Percentiles rank a stretch among this genome's conserved stretches.
These are phyloP conservation scores for Baorangia bicolor DNA, from an alignment of 768 basidiomycete genomes.

Conservation along the genomic window DNA sequence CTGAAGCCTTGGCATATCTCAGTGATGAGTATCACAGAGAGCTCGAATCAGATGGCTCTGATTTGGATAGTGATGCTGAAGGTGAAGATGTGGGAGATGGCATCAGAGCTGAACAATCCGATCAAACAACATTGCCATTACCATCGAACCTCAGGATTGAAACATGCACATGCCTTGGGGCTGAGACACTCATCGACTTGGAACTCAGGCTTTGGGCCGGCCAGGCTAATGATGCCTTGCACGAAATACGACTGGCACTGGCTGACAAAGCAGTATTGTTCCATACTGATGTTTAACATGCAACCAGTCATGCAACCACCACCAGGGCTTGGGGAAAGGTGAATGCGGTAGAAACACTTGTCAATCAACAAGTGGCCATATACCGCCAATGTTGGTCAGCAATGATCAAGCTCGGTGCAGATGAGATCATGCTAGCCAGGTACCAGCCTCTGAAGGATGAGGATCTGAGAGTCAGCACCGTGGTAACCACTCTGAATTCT, in stretches of 20 bases:
- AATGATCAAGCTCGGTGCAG: not conserved
- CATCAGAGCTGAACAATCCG: too few relatives aligned
- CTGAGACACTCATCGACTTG: not conserved
- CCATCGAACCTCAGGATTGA: too few relatives aligned
- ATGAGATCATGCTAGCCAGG: not conserved
- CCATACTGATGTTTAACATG: accelerated
- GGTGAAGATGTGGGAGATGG: too few relatives aligned
- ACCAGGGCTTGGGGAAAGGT: not conserved
- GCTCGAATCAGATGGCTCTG: too few relatives aligned
- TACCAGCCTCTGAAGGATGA: not conserved
- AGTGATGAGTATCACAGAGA: too few relatives aligned
- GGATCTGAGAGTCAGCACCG: not conserved
- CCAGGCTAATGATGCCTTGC: not conserved
- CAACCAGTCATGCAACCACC: not conserved
- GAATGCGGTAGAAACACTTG: not conserved
- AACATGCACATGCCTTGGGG: too few relatives aligned
- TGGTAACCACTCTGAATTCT: not conserved
- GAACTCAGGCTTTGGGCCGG: not conserved
- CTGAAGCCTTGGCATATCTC: too few relatives aligned
- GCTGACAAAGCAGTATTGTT: not conserved
- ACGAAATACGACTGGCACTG: not conserved
- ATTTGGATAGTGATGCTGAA: too few relatives aligned
- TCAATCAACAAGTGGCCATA: not conserved
- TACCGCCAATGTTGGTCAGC: not conserved
- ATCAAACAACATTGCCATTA: too few relatives aligned